phyloP scores from a whole-genome alignment of 768 basidiomycete species.

The Boletus edulis region DNA sequence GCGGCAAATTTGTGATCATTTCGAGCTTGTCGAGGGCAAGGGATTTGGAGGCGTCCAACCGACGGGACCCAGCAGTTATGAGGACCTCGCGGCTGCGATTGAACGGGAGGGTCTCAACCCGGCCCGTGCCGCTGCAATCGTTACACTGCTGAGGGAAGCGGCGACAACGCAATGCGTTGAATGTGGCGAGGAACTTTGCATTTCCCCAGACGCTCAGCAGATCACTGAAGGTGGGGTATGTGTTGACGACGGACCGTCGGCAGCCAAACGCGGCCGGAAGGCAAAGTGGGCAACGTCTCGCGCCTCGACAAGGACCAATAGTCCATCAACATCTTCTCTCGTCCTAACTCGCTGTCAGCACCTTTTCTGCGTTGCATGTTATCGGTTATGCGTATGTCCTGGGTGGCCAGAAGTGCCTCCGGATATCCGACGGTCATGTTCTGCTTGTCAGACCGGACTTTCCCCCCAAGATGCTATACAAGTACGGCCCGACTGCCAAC shows the following conservation, averaged over 20 bases:
- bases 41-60: constrained; percentile 43
- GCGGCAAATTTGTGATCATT: constrained; percentile 98
- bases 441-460: constrained; percentile 73
- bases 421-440: constrained; percentile 63
- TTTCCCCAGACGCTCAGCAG: constrained; percentile 42
- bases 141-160: constrained; percentile 81
- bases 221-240: constrained; percentile 40
- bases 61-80: constrained; percentile 58
- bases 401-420: constrained; percentile 73
- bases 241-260: constrained; percentile 50
- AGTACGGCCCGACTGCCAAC: constrained; percentile 58
- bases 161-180: constrained; percentile 87
- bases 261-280: constrained; percentile 52
- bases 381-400: constrained; percentile 72
- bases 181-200: constrained; percentile 75
- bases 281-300: constrained; percentile 58
- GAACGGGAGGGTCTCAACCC: constrained; percentile 74
- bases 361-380: constrained; percentile 86
- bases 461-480: constrained; percentile 77
- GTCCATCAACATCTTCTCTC: constrained; percentile 60
- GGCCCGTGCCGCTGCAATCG: constrained; percentile 75
- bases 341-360: constrained; percentile 93
- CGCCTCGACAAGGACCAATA: constrained; percentile 70
- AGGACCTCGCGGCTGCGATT: constrained; percentile 77
- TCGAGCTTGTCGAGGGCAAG: constrained; percentile 80